Base-by-base conservation (phyloP, 129 eudicot genomes). In the Saussurea involucrata region DNA sequence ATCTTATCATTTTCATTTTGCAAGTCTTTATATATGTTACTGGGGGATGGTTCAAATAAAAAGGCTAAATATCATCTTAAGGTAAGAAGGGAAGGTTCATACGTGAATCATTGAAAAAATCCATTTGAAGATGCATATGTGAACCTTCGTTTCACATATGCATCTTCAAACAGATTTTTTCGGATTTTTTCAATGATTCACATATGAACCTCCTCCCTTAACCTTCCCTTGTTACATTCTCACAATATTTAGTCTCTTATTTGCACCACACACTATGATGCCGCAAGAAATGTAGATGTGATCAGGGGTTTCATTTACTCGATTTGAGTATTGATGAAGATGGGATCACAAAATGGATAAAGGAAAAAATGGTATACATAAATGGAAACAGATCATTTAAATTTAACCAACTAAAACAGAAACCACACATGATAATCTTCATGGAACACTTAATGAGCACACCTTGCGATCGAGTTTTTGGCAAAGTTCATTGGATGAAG, bases 381-480 rank as follows among this genome's bases (percentile, higher is more conserved):
- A 33, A 60, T 25, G 34, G 4, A 61, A 13, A 24, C 33, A 4
- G 18, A 24, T 22, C 21, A 21, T 57, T 17, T 7, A 0, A 18
- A 46, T 24, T 42, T 44, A 25, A 46, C 29, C 31, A 27, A 25
- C 33, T 28, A 8, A 72, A 7, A 18, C 44, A 71, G 1, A 37
- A n/a, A 37, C 17, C 73, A 37, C 25, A 49, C 22, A 18, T 33
- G 4, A 75, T 8, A 8, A 67, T 74, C 61, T 79, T 71, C 27
- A 68, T 33, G n/a, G 77, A 53, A 83, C 40, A 63, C 29, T 10
- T 37, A 24, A 69, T 9, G 8, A 53, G 68, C 78, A 71, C 12
- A 86, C 95, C 92, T 87, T 85, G 55, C 82, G 82, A 85, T 85
- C 84, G 6, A 90, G 85, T 28, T 81, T 86, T 57, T 74, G 83